phyloP scores from a whole-genome alignment of 495 filamentous ascomycete genomes.

The Penicillium verhagenii region DNA sequence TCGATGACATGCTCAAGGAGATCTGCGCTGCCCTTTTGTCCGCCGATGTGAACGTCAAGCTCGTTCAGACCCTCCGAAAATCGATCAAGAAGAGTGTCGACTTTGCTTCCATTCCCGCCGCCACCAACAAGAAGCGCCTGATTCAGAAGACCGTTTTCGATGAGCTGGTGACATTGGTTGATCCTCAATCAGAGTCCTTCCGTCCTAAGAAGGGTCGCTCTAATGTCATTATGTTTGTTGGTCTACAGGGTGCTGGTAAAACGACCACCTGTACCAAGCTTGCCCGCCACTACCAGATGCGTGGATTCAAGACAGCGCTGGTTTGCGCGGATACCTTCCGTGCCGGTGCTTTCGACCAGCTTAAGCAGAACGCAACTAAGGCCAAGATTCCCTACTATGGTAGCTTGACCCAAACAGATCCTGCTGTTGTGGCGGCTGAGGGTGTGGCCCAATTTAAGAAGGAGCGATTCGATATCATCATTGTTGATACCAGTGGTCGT shows the following conservation, averaged over 20 bases:
- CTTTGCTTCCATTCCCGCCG: conserved; percentile 83
- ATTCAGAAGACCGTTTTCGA: conserved; percentile 99
- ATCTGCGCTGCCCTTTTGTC: conserved; percentile 91
- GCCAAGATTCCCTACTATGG: conserved; percentile 99
- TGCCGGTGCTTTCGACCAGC: conserved; percentile 95
- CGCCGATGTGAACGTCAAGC: conserved; percentile 93
- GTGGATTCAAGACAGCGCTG: conserved; percentile 90
- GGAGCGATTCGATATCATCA: conserved; percentile 96
- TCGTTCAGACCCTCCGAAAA: conserved; percentile 90
- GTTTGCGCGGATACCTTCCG: conserved; percentile 99
- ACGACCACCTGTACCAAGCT: conserved; percentile 98
- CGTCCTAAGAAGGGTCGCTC: conserved; percentile 94
- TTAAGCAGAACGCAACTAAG: conserved; percentile 98
- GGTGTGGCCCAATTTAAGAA: conserved; percentile 99
- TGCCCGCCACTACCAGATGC: conserved; percentile 88
- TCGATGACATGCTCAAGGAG: conserved; percentile 97
- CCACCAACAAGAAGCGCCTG: conserved; percentile 94
- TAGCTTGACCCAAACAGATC: conserved; percentile 92
- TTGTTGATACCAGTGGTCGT: conserved; percentile 93
- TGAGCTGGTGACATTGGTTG: conserved; percentile 90
- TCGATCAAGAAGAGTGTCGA: conserved; percentile 89
- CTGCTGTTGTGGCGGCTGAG: conserved; percentile 85
- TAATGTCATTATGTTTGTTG: conserved; percentile 99
- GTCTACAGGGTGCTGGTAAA: conserved; percentile 94
- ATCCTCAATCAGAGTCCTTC: conserved; percentile 94